These are phyloP conservation scores for Trametes pubescens DNA, from an alignment of 1,284 basidiomycete species.

Conservation along the genomic window DNA sequence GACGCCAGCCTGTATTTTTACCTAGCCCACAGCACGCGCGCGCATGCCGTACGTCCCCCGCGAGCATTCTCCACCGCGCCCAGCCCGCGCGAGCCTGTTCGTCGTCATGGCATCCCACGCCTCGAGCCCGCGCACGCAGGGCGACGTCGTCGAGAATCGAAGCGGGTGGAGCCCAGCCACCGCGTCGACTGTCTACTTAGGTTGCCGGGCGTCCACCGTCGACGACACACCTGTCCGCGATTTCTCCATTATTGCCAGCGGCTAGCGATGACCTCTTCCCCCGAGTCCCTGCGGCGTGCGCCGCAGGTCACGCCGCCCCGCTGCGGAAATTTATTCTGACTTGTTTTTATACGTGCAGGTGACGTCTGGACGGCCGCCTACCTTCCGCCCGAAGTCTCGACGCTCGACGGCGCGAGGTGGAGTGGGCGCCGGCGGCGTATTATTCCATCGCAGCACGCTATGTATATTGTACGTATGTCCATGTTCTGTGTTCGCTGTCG, in stretches of 20 bases:
- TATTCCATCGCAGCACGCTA: neutral
- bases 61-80: constrained; percentile 15
- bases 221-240: neutral
- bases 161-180: too few species aligned
- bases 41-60: constrained; percentile 14
- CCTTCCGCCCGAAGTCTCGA: neutral
- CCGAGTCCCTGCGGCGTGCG: constrained; percentile 1
- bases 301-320: neutral
- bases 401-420: neutral
- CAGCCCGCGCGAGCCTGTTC: neutral
- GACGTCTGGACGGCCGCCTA: neutral
- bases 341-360: too few species aligned
- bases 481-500: neutral
- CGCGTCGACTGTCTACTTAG: constrained; percentile 10
- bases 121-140: neutral
- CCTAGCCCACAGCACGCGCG: constrained; percentile 5
- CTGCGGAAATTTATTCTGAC: neutral
- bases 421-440: neutral
- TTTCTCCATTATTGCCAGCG: neutral
- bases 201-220: constrained; percentile 4
- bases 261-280: neutral
- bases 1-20: neutral
- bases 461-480: neutral
- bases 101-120: constrained; percentile 2
- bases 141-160: neutral